phyloP scores from a whole-genome alignment of 1,284 basidiomycete species.

The Ceratobasidium sp. region DNA sequence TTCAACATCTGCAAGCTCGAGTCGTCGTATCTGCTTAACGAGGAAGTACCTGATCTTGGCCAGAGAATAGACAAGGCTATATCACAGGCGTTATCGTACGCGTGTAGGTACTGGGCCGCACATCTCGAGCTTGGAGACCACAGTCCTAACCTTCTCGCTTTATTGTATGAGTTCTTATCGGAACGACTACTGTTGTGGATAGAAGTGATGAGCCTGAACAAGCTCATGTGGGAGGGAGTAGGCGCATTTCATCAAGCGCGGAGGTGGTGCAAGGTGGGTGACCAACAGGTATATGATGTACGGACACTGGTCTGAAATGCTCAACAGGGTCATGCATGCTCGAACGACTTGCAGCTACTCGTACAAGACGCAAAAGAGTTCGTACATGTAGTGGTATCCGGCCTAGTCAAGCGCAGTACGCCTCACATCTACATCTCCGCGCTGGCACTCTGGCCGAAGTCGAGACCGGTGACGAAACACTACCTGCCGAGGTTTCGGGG shows the following conservation, averaged over 20 bases:
- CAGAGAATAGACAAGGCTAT: not conserved
- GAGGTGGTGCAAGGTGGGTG: not conserved
- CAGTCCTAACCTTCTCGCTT: not conserved
- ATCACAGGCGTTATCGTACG: not conserved
- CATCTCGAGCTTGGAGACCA: not conserved
- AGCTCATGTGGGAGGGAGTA: not conserved
- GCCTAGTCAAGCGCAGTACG: too few relatives aligned
- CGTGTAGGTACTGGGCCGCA: conserved; percentile 16
- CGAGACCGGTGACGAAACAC: too few relatives aligned
- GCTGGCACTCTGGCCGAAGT: too few relatives aligned
- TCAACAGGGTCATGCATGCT: too few relatives aligned
- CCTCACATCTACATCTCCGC: too few relatives aligned
- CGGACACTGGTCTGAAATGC: too few relatives aligned
- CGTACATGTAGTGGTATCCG: too few relatives aligned
- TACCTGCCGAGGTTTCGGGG: too few relatives aligned
- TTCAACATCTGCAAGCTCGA: conserved; percentile 32
- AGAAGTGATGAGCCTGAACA: conserved; percentile 29
- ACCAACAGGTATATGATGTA: too few relatives aligned
- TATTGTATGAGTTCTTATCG: conserved; percentile 22
- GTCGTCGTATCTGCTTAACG: conserved; percentile 24
- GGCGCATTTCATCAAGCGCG: not conserved
- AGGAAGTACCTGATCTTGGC: not conserved
- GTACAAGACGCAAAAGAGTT: too few relatives aligned
- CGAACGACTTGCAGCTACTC: too few relatives aligned
- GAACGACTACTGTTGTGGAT: conserved; percentile 24